phyloP scores from a whole-genome alignment of 2,329 filamentous ascomycete species.

The Penicillium sp. region DNA sequence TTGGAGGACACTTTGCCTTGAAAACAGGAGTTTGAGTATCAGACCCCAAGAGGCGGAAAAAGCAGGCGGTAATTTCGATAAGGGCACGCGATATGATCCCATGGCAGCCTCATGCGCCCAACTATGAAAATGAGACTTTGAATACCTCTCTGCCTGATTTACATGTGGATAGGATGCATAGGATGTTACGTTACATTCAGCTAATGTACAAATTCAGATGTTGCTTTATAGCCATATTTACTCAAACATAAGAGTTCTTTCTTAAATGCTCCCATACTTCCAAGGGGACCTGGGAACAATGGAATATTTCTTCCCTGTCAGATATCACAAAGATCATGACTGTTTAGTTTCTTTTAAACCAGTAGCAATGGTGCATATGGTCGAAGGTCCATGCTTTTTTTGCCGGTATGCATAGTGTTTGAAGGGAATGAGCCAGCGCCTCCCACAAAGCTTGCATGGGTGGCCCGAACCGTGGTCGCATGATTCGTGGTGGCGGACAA shows the following conservation, averaged over 20 bases:
- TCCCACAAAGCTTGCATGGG: not conserved
- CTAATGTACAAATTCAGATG: not conserved
- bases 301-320: not conserved
- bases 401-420: not conserved
- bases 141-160: not conserved
- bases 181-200: conserved; percentile 2
- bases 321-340: not conserved
- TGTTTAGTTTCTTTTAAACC: not conserved
- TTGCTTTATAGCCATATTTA: not conserved
- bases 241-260: not conserved
- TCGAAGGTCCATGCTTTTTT: not conserved
- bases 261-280: not conserved
- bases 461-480: not conserved
- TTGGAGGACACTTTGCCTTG: too few species aligned
- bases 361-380: not conserved
- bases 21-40: not conserved
- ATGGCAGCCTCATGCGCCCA: conserved; percentile 16
- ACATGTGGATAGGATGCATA: not conserved
- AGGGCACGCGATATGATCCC: conserved; percentile 18
- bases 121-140: not conserved
- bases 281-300: not conserved
- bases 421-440: not conserved
- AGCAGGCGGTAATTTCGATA: conserved; percentile 2
- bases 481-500: not conserved
- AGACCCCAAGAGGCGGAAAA: conserved; percentile 11